Percentiles rank a stretch among this genome's conserved stretches.
phyloP scores from a whole-genome alignment of 257 asterid genomes.

The Nicotiana benthamiana region DNA sequence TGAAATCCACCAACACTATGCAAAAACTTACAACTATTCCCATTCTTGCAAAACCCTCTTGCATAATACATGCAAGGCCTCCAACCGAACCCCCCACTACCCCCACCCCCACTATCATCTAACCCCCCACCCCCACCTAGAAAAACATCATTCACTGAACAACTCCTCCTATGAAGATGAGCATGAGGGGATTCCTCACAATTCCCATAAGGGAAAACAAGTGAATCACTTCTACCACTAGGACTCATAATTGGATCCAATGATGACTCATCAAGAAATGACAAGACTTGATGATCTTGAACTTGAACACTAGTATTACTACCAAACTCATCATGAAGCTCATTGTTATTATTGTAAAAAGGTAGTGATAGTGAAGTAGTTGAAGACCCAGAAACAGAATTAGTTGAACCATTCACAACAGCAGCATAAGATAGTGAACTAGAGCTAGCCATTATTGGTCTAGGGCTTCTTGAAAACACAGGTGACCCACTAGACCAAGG shows the following conservation, averaged over 20 bases:
- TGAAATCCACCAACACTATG: conserved; percentile 27
- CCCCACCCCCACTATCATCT: conserved; percentile 36
- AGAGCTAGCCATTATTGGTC: conserved; percentile 15
- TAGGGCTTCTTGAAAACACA: conserved; percentile 24
- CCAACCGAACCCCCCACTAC: conserved; percentile 49
- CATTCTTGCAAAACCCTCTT: conserved; percentile 74
- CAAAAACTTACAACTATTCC: conserved; percentile 51
- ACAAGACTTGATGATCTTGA: conserved; percentile 13
- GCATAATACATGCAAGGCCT: conserved; percentile 85
- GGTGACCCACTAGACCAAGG: conserved; percentile 32
- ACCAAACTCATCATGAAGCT: not conserved
- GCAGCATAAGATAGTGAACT: conserved; percentile 38
- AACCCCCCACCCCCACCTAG: conserved; percentile 38
- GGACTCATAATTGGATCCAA: conserved; percentile 47
- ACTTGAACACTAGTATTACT: conserved; percentile 18
- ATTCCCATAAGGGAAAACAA: conserved; percentile 34
- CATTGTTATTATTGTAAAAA: conserved; percentile 21
- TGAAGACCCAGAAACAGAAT: conserved; percentile 33
- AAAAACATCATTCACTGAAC: conserved; percentile 62
- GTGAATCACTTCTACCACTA: conserved; percentile 76
- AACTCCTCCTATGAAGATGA: conserved; percentile 69
- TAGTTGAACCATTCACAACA: conserved; percentile 42
- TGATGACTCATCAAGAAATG: conserved; percentile 66
- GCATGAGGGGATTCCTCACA: conserved; percentile 30
- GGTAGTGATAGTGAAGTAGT: conserved; percentile 34